These are phyloP conservation scores for Anisogramma anomala DNA, from an alignment of 2,329 filamentous ascomycete species.

Conservation along the genomic window DNA sequence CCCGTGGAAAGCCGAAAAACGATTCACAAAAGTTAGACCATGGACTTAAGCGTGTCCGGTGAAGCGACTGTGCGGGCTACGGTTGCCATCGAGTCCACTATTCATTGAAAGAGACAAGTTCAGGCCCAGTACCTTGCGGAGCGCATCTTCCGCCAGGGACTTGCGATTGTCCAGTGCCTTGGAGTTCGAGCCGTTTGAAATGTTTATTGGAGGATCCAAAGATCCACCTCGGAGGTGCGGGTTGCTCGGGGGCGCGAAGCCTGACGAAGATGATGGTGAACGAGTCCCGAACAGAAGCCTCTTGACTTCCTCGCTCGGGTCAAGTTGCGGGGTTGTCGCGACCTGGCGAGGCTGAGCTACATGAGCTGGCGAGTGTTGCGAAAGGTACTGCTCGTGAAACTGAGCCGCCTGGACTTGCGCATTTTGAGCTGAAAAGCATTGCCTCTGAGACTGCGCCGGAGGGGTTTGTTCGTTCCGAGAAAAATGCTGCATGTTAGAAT, in stretches of 20 bases:
- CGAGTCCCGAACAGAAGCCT: slow-evolving; percentile 6
- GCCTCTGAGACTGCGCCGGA: neutral
- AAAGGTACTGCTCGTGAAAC: neutral
- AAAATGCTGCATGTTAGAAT: neutral
- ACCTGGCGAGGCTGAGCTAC: neutral
- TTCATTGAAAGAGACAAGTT: slow-evolving; percentile 8
- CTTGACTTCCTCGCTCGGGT: slow-evolving; percentile 12
- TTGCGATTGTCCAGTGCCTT: slow-evolving; percentile 7
- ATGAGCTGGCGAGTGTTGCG: neutral
- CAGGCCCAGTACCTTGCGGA: slow-evolving; percentile 11
- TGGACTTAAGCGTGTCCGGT: slow-evolving; percentile 6
- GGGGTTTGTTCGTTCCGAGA: neutral
- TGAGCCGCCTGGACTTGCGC: neutral
- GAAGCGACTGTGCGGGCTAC: slow-evolving; percentile 7
- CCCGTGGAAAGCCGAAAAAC: slow-evolving; percentile 4
- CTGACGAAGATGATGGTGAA: neutral
- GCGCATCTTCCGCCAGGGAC: slow-evolving; percentile 10
- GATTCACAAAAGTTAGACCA: slow-evolving; percentile 3
- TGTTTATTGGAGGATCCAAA: too few species aligned
- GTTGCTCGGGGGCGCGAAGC: neutral
- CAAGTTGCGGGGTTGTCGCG: slow-evolving; percentile 6
- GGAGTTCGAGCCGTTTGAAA: neutral
- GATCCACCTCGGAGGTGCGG: slow-evolving; percentile 6
- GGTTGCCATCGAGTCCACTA: slow-evolving; percentile 8
- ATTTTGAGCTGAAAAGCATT: neutral